Evolutionary conservation across 306 rosid genomes (phyloP).

Genomic region (Acacia acuminata): DNA sequence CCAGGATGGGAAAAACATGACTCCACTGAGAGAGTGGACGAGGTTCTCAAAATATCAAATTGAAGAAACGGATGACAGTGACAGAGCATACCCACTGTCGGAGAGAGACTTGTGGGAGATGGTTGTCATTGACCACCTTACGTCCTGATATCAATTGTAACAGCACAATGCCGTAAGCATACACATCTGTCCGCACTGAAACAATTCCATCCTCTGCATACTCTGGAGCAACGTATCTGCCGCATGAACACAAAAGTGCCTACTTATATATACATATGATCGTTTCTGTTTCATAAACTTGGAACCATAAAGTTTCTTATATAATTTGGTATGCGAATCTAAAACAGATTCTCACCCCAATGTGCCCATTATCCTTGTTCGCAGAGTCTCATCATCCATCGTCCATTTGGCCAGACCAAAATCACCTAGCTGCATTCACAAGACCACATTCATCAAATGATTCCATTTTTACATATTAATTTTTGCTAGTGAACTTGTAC

Average conservation of each 20-base stretch:
- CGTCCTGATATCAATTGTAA: conserved; percentile 61
- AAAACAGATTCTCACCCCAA: conserved; percentile 60
- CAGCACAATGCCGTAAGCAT: conserved; percentile 58
- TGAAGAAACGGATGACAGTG: background rate
- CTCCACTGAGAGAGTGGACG: conserved; percentile 1
- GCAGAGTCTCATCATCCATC: conserved; percentile 48
- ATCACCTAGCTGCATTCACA: conserved; percentile 68
- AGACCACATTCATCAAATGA: background rate
- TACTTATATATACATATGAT: conserved; percentile 32
- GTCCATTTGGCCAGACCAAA: conserved; percentile 91
- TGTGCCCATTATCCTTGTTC: conserved; percentile 76
- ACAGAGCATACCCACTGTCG: conserved; percentile 68
- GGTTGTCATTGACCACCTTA: conserved; percentile 40
- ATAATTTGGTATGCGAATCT: background rate
- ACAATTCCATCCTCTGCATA: conserved; percentile 64
- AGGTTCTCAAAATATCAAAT: background rate
- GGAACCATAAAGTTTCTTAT: background rate
- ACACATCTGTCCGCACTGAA: conserved; percentile 61
- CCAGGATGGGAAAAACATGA: background rate
- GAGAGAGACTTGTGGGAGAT: conserved; percentile 52
- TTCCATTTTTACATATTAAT: no score
- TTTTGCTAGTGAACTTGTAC: background rate
- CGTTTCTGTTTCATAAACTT: background rate
- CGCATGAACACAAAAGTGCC: background rate
- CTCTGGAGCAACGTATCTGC: conserved; percentile 73